Percentiles rank a stretch among this genome's conserved stretches.
phyloP scores from a whole-genome alignment of 176 grass and related monocot species.

The Avena eriantha region DNA sequence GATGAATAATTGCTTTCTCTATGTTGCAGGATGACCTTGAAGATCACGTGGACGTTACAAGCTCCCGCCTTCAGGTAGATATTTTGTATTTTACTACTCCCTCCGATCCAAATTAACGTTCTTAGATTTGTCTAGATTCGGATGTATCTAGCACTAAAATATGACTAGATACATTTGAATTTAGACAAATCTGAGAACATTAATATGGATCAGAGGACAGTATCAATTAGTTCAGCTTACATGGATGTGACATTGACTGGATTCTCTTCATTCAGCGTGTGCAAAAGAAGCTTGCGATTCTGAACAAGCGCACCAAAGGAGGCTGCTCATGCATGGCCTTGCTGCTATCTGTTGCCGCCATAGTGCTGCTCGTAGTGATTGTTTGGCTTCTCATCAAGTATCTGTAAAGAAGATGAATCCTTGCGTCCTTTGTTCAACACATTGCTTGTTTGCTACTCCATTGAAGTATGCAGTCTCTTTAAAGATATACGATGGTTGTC shows the following conservation, averaged over 20 bases:
- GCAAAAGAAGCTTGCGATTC: constrained; percentile 80
- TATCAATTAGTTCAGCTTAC: neutral
- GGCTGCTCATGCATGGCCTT: constrained; percentile 88
- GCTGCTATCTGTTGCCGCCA: constrained; percentile 64
- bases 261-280: constrained; percentile 60
- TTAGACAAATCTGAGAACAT: too few species aligned
- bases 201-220: too few species aligned
- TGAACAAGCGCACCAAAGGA: constrained; percentile 92
- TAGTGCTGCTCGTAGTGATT: constrained; percentile 76
- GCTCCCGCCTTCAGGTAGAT: constrained; percentile 74
- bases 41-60: constrained; percentile 80
- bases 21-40: constrained; percentile 81
- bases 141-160: too few species aligned
- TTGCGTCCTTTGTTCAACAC: neutral
- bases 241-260: constrained; percentile 9
- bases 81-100: neutral
- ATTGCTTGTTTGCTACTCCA: neutral
- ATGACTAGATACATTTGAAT: too few species aligned
- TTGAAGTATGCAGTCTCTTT: constrained; percentile 45
- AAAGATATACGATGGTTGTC: constrained; percentile 38
- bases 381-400: constrained; percentile 91
- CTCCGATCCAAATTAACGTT: too few species aligned
- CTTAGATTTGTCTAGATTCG: too few species aligned
- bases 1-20: constrained; percentile 36
- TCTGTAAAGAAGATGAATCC: constrained; percentile 51